Percentiles rank a stretch among this genome's conserved stretches.
Conservation (phyloP, 108 stramenopile species). For the Cyclotella baltica region DNA sequence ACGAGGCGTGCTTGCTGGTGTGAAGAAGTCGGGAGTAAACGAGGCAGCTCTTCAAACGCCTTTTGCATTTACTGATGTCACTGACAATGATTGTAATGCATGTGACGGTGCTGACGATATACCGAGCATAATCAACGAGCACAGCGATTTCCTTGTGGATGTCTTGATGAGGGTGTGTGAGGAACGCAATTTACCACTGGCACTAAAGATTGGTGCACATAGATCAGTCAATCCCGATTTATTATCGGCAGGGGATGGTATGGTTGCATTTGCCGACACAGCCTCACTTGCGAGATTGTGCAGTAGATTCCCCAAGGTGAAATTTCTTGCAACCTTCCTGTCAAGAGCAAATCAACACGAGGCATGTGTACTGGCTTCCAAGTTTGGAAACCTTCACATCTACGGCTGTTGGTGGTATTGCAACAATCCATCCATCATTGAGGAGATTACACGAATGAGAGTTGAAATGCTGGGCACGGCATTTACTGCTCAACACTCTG, state of each 20-base stretch:
- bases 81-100: constrained; percentile 28
- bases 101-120: constrained; percentile 63
- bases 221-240: constrained; percentile 80
- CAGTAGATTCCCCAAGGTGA: constrained; percentile 74
- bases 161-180: constrained; percentile 85
- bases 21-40: constrained; percentile 61
- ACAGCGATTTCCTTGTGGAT: constrained; percentile 77
- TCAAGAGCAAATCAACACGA: constrained; percentile 89
- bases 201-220: constrained; percentile 90
- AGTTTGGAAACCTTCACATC: constrained; percentile 91
- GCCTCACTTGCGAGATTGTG: constrained; percentile 67
- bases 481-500: constrained; percentile 91
- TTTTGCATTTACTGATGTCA: constrained; percentile 63
- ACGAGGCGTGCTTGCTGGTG: constrained; percentile 47
- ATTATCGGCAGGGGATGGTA: constrained; percentile 78
- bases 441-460: constrained; percentile 86
- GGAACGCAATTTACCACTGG: constrained; percentile 84
- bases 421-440: constrained; percentile 90
- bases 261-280: constrained; percentile 86
- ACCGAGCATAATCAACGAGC: constrained; percentile 76
- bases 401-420: constrained; percentile 95
- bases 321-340: constrained; percentile 91
- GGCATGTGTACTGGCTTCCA: constrained; percentile 84
- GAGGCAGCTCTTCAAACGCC: constrained; percentile 69
- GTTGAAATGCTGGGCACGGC: constrained; percentile 90